A percentile compares a stretch with the other conserved stretches of the same genome.
Conservation (phyloP, 495 filamentous ascomycete genomes). For the Xylaria intraflava region DNA sequence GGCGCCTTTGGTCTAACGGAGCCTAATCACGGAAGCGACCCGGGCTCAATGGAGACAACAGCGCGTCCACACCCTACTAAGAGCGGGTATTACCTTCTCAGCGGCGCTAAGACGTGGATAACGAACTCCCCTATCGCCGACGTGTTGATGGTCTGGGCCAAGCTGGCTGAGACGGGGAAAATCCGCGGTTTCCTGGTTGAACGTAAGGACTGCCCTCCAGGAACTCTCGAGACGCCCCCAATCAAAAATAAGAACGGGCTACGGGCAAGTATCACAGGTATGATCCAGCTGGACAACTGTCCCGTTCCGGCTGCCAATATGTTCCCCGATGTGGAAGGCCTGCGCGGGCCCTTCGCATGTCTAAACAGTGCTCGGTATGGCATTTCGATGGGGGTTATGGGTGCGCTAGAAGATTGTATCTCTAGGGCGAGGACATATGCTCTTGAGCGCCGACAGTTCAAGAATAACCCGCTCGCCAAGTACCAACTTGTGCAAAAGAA, state of each 20-base stretch:
- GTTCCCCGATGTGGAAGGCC: slow-evolving; percentile 84
- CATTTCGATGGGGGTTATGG: slow-evolving; percentile 90
- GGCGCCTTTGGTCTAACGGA: slow-evolving; percentile 95
- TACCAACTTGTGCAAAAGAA: slow-evolving; percentile 99
- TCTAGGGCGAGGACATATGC: slow-evolving; percentile 74
- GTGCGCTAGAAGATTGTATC: slow-evolving; percentile 88
- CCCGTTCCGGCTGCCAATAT: slow-evolving; percentile 88
- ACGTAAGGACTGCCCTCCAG: slow-evolving; percentile 68
- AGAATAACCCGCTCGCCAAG: slow-evolving; percentile 88
- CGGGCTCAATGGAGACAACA: slow-evolving; percentile 87
- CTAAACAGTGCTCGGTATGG: slow-evolving; percentile 89
- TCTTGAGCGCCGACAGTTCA: slow-evolving; percentile 91
- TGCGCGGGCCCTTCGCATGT: slow-evolving; percentile 86
- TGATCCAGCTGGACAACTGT: slow-evolving; percentile 92
- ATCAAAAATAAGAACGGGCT: slow-evolving; percentile 96
- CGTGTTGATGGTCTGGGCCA: slow-evolving; percentile 89
- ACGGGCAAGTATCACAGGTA: slow-evolving; percentile 88
- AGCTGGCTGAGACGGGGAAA: slow-evolving; percentile 81
- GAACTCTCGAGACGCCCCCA: slow-evolving; percentile 83
- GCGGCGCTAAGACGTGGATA: slow-evolving; percentile 95
- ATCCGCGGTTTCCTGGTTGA: slow-evolving; percentile 94
- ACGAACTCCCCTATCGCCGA: slow-evolving; percentile 96
- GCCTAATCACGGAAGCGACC: slow-evolving; percentile 96
- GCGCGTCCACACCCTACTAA: slow-evolving; percentile 83
- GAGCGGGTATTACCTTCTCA: slow-evolving; percentile 73